Conservation (phyloP, 2,329 filamentous ascomycete species). For the Diplodia intermedia region DNA sequence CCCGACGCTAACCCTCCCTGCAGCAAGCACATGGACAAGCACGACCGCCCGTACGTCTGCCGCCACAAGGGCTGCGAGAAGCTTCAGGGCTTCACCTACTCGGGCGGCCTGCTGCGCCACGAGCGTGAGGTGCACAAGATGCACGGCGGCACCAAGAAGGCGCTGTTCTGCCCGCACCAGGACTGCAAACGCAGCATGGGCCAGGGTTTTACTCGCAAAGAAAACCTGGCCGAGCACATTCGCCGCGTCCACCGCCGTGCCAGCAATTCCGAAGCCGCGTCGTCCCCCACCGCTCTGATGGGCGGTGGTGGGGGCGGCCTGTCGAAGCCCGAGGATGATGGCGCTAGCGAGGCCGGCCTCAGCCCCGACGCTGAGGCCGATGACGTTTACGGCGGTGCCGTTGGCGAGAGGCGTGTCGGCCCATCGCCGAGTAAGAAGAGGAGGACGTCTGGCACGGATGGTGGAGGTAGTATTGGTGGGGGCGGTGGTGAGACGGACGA, state of each 20-base stretch:
- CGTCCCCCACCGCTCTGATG: slow-evolving; percentile 15
- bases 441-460: slow-evolving; percentile 41
- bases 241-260: slow-evolving; percentile 75
- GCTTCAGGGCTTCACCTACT: slow-evolving; percentile 92
- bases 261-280: slow-evolving; percentile 37
- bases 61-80: slow-evolving; percentile 84
- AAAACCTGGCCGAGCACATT: slow-evolving; percentile 93
- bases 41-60: slow-evolving; percentile 92
- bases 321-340: slow-evolving; percentile 14
- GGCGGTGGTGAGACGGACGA: slow-evolving; percentile 41
- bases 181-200: slow-evolving; percentile 90
- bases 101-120: slow-evolving; percentile 85
- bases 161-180: slow-evolving; percentile 81
- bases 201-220: slow-evolving; percentile 88
- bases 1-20: slow-evolving; percentile 19
- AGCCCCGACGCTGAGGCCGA: slow-evolving; percentile 38
- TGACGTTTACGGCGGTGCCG: slow-evolving; percentile 37
- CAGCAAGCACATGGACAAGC: slow-evolving; percentile 98
- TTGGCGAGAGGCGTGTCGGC: slow-evolving; percentile 40
- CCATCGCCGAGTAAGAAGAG: slow-evolving; percentile 41
- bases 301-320: neutral
- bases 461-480: slow-evolving; percentile 31
- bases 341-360: slow-evolving; percentile 12
- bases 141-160: slow-evolving; percentile 86
- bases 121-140: slow-evolving; percentile 93